Percentiles rank a stretch among this genome's conserved stretches.
phyloP scores from a whole-genome alignment of 306 rosid species.

The Lathyrus oleraceus region DNA sequence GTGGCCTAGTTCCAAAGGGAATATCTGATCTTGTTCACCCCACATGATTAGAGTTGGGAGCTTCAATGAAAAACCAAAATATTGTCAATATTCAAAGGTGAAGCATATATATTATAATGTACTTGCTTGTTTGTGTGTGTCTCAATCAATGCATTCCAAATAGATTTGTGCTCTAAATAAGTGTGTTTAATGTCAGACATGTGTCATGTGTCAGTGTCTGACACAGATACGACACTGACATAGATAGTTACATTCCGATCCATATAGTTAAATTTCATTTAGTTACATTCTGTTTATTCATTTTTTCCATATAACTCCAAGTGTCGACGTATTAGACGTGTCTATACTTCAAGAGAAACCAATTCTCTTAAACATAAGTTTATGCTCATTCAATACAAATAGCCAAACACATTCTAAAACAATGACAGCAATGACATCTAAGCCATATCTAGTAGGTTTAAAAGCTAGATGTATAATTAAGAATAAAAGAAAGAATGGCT shows the following conservation, averaged over 20 bases:
- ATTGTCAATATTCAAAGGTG: conserved; percentile 6
- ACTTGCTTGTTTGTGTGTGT: background rate
- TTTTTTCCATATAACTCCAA: too few relatives aligned
- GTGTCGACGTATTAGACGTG: too few relatives aligned
- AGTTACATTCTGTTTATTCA: too few relatives aligned
- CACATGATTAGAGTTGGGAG: conserved; percentile 59
- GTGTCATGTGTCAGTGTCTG: too few relatives aligned
- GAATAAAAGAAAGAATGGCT: background rate
- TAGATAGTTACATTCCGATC: too few relatives aligned
- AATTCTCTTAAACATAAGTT: background rate
- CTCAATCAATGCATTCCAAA: conserved; percentile 14
- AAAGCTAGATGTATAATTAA: background rate
- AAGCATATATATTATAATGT: background rate
- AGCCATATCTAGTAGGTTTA: background rate
- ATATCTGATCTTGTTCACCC: conserved; percentile 72
- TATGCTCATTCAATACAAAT: background rate
- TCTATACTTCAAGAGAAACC: background rate
- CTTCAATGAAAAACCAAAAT: conserved; percentile 23
- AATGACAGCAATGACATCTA: background rate
- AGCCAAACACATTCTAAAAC: background rate
- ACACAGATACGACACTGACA: too few relatives aligned
- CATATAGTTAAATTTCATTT: too few relatives aligned
- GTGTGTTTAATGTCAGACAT: too few relatives aligned
- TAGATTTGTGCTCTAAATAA: too few relatives aligned
- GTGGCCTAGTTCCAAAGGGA: conserved; percentile 63